Base-by-base conservation (phyloP, 2,329 filamentous ascomycete species). In the Phyllosticta citribraziliensis region DNA sequence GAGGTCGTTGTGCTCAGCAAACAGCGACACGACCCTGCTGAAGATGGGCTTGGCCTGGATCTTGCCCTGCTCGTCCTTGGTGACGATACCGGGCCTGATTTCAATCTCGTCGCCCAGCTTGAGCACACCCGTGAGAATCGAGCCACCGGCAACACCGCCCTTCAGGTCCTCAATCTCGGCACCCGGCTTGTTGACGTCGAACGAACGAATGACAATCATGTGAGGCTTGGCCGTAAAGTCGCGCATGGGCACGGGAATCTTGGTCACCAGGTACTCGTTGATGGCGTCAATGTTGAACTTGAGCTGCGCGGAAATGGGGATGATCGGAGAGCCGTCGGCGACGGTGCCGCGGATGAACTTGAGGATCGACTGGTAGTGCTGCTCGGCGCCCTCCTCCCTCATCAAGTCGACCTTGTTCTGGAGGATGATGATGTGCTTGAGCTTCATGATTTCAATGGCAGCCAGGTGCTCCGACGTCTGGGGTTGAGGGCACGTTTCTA, bases 401-500 rank as follows among this genome's bases (percentile, higher is more conserved):
- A 99, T 97, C 69, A 99, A 79, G 74, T 99, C 94, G 71, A 99
- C 94, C 84, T 99, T 99, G 82, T 99, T 99, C 79, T 99, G 94
- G 63, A 99, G 85, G 72, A 99, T 97, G 75, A 99, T 96, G 78
- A 99, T 97, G 80, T 99, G 95, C 77, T 96, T 91, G 66, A 99
- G 85, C 83, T 99, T 99, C 94, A 99, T 99, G 74, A 99, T 99
- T 78, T 99, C 94, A 73, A 99, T 97, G 67, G 94, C 94, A 67
- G 94, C 94, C 80, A 99, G 83, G 82, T 99, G 94, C 80, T 99
- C 94, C 24, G 93, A 97, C 19, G 94, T 99, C 79, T 99, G 94
- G 57, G 94, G 94, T 78, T 99, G 94, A 35, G 94, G 94, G 80
- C 94, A 97, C 58, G 90, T 87, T 87, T 99, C 94, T 62, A 22